Conservation (phyloP, 371 early-diverging fungal genomes). For the Parasitella parasitica region DNA sequence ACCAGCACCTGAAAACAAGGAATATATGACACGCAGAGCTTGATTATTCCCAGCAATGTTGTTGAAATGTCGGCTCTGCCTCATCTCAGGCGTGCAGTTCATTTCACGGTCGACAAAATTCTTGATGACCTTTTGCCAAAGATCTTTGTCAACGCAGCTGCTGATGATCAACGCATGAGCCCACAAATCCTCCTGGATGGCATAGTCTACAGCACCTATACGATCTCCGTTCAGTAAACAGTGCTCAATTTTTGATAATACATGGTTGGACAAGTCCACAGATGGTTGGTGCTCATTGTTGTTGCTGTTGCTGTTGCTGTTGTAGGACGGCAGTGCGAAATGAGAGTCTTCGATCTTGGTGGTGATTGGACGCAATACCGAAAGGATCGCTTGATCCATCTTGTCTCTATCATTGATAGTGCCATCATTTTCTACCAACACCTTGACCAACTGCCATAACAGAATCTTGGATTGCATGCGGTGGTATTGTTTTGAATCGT, state of each 20-base stretch:
- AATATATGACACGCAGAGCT: slow-evolving; percentile 69
- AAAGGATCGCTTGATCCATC: slow-evolving; percentile 56
- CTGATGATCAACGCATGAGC: slow-evolving; percentile 89
- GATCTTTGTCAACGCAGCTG: slow-evolving; percentile 79
- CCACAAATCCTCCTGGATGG: slow-evolving; percentile 77
- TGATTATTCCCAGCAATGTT: slow-evolving; percentile 56
- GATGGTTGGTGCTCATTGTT: neutral
- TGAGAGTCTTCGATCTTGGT: slow-evolving; percentile 24
- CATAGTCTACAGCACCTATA: slow-evolving; percentile 69
- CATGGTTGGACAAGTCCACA: slow-evolving; percentile 27
- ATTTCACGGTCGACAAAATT: slow-evolving; percentile 69
- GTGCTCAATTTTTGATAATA: slow-evolving; percentile 58
- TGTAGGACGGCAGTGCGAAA: slow-evolving; percentile 45
- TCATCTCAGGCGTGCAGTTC: slow-evolving; percentile 27
- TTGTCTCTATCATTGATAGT: slow-evolving; percentile 58
- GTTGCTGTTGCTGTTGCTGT: slow-evolving; percentile 7
- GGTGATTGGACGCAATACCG: slow-evolving; percentile 37
- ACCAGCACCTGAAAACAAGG: slow-evolving; percentile 73
- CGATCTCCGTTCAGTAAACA: slow-evolving; percentile 77
- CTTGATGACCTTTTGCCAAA: slow-evolving; percentile 80
- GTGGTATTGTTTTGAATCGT: slow-evolving; percentile 27
- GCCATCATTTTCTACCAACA: slow-evolving; percentile 69
- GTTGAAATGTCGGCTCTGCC: slow-evolving; percentile 23
- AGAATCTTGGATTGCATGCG: slow-evolving; percentile 37
- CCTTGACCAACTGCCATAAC: slow-evolving; percentile 65